Evolutionary conservation across 2,329 filamentous ascomycete genomes (phyloP).

Genomic region (Ustulina deusta): DNA sequence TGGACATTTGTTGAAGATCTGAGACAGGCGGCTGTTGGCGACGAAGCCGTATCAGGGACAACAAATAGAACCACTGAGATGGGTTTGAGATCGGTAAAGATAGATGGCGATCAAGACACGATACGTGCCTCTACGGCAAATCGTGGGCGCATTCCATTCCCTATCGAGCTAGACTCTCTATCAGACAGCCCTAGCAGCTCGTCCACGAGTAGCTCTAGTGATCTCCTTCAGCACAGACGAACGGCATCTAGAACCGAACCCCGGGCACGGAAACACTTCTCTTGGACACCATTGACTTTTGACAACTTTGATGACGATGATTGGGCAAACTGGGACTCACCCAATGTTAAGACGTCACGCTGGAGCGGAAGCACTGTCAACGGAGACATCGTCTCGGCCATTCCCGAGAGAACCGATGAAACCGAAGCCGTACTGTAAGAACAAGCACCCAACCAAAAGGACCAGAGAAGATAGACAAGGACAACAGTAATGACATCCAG

Average conservation of each 20-base stretch:
- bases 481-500: slow-evolving; percentile 15
- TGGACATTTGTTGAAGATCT: slow-evolving; percentile 97
- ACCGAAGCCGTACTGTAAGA: slow-evolving; percentile 63
- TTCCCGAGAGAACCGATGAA: slow-evolving; percentile 63
- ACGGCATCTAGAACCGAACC: slow-evolving; percentile 52
- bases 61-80: slow-evolving; percentile 53
- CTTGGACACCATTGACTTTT: slow-evolving; percentile 69
- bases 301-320: slow-evolving; percentile 71
- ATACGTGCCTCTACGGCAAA: slow-evolving; percentile 58
- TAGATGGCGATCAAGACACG: slow-evolving; percentile 58
- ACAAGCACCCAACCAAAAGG: slow-evolving; percentile 31
- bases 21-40: slow-evolving; percentile 93
- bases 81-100: slow-evolving; percentile 44
- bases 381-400: slow-evolving; percentile 59
- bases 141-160: slow-evolving; percentile 58
- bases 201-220: slow-evolving; percentile 48
- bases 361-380: slow-evolving; percentile 73
- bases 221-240: slow-evolving; percentile 48
- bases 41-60: slow-evolving; percentile 80
- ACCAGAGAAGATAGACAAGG: neutral
- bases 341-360: slow-evolving; percentile 65
- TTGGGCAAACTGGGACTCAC: slow-evolving; percentile 74
- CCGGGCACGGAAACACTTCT: slow-evolving; percentile 66
- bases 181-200: slow-evolving; percentile 52
- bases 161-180: slow-evolving; percentile 55